A percentile compares a stretch with the other conserved stretches of the same genome.
phyloP scores from a whole-genome alignment of 352 stramenopile species.

The Lagenidium sp. region DNA sequence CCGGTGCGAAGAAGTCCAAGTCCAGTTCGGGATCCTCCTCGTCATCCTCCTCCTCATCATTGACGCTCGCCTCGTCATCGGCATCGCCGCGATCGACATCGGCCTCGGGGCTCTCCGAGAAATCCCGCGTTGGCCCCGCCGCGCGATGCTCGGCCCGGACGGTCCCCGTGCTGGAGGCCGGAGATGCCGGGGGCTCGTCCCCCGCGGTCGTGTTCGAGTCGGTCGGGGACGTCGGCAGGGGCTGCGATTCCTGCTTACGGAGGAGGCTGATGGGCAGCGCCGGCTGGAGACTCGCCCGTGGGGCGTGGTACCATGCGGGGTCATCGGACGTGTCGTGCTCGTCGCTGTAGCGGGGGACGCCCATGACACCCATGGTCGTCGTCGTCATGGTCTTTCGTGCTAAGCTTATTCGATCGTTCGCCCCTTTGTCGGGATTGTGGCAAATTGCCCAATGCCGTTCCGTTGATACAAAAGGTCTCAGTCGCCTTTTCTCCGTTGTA shows the following conservation, averaged over 20 bases:
- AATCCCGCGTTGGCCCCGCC: neutral
- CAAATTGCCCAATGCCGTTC: too few relatives aligned
- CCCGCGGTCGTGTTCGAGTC: slow-evolving; percentile 1
- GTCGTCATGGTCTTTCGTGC: slow-evolving; percentile 14
- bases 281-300: slow-evolving; percentile 44
- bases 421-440: too few relatives aligned
- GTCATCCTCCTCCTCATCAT: slow-evolving; percentile 12
- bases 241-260: slow-evolving; percentile 34
- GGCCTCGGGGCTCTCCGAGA: neutral
- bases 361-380: slow-evolving; percentile 5
- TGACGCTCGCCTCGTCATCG: slow-evolving; percentile 19
- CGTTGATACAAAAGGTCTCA: too few relatives aligned
- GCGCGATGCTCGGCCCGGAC: neutral
- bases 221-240: slow-evolving; percentile 4
- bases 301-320: slow-evolving; percentile 58
- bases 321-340: slow-evolving; percentile 64
- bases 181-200: slow-evolving; percentile 6
- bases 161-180: slow-evolving; percentile 4
- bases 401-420: too few relatives aligned
- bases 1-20: slow-evolving; percentile 10
- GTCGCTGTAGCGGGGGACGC: slow-evolving; percentile 20
- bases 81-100: neutral
- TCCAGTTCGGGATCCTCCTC: slow-evolving; percentile 6
- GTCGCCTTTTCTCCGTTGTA: too few relatives aligned
- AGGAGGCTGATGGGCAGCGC: slow-evolving; percentile 42